Percentiles rank a stretch among this genome's conserved stretches.
These are phyloP conservation scores for Sugiyamaella americana DNA, from an alignment of 805 yeast species.

Conservation along the genomic window DNA sequence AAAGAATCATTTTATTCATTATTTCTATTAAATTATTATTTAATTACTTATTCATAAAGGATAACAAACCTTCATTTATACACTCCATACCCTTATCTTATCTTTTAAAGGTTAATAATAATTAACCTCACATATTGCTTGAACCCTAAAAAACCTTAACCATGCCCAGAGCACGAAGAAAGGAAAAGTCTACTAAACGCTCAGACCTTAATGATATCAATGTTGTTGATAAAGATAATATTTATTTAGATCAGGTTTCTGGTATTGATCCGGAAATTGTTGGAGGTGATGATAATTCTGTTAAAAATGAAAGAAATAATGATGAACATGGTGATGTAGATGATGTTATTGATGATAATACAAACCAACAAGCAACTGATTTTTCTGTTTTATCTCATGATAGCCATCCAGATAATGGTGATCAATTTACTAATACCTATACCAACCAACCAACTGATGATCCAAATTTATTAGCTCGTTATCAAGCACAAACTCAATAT, in stretches of 20 bases:
- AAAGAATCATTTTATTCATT: too few relatives aligned
- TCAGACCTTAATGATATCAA: too few relatives aligned
- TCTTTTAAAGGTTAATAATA: too few relatives aligned
- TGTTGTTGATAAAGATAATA: neutral
- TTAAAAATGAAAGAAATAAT: neutral
- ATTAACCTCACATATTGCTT: too few relatives aligned
- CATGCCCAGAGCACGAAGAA: too few relatives aligned
- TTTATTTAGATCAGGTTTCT: conserved; percentile 3
- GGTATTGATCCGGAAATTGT: conserved; percentile 32
- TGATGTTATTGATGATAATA: neutral
- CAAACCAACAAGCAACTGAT: neutral
- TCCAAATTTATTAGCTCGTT: neutral
- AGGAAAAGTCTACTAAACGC: too few relatives aligned
- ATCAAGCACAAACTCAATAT: conserved; percentile 1
- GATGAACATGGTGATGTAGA: neutral
- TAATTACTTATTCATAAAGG: too few relatives aligned
- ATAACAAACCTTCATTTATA: too few relatives aligned
- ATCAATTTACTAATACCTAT: neutral
- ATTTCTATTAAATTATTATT: too few relatives aligned
- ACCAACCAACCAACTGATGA: conserved; percentile 7
- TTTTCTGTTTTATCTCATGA: neutral
- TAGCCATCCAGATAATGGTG: neutral
- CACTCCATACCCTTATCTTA: too few relatives aligned
- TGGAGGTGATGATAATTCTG: conserved; percentile 15
- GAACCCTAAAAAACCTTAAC: too few relatives aligned